Base-by-base conservation (phyloP, 164 flowering plant species). In the Buxus sempervirens region DNA sequence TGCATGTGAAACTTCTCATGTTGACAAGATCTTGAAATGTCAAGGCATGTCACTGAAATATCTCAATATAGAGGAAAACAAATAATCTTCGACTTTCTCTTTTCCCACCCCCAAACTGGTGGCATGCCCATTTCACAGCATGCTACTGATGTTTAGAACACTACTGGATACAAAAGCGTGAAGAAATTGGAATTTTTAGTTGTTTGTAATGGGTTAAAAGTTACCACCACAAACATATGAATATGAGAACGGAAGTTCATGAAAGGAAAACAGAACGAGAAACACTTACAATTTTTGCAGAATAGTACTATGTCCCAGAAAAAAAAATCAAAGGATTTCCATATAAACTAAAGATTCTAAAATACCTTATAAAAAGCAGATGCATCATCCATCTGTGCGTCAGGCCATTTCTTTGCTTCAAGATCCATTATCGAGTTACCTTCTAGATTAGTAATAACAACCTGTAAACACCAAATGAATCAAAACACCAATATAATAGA, bases 361-460 rank as follows among this genome's bases (percentile, higher is more conserved):
- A 42, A 66, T 64, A 90, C 97, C 96, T 95, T 88, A 79, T 95
- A 95, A 22, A 84, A 66, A 14, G 89, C 81, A 62, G 94, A 84
- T 24, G 86, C 65, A 75, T 90, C 91, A 73, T 89, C 89, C 20
- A 78, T 42, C 58, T 78, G 89, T 70, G 97, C 93, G 79, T 90
- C 98, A 45, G 98, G 97, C 97, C 98, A 96, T 79, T 67, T 86
- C 83, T 88, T 91, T 19, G 97, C 98, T 78, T 93, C 96, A 67
- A 89, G 87, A 58, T 89, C 78, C 72, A 83, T 74, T n/a, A 80
- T 24, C 13, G 79, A 60, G 38, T 76, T 80, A 60, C 78, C 79
- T 64, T 88, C 93, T 63, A 96, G 72, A 75, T 96, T 96, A 69
- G 97, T 91, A 65, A 96, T 90, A 63, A 91, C 88, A 45, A 95